Evolutionary conservation across 2,329 filamentous ascomycete species (phyloP).

Genomic region (Fusarium succisae): DNA sequence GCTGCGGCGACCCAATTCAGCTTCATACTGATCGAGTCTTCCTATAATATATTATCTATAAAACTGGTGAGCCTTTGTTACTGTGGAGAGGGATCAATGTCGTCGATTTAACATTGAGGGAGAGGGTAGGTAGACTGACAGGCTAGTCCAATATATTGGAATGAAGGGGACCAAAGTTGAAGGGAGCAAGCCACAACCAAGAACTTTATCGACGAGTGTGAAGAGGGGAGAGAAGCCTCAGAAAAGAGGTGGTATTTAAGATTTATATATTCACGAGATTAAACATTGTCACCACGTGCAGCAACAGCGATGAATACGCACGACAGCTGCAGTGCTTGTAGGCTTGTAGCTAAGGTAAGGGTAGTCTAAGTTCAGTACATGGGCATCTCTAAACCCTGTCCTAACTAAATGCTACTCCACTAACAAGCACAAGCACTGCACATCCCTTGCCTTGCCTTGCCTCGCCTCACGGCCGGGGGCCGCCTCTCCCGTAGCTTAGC

Average conservation of each 20-base stretch:
- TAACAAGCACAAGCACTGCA: neutral
- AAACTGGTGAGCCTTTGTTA: neutral
- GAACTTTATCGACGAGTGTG: neutral
- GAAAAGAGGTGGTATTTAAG: neutral
- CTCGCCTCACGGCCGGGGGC: neutral
- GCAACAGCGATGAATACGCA: neutral
- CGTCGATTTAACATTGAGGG: neutral
- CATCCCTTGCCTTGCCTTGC: slow-evolving; percentile 6
- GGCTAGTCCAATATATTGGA: slow-evolving; percentile 27
- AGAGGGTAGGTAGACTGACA: neutral
- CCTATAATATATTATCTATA: neutral
- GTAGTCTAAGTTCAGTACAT: slow-evolving; percentile 6
- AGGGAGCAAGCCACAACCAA: neutral
- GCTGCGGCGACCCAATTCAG: slow-evolving; percentile 44
- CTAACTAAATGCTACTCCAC: neutral
- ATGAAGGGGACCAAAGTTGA: neutral
- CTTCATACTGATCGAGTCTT: slow-evolving; percentile 46
- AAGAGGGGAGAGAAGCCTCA: neutral
- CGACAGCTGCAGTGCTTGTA: neutral
- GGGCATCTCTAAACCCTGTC: neutral
- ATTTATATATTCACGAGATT: slow-evolving; percentile 11
- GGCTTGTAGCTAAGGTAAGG: neutral
- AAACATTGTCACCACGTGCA: neutral
- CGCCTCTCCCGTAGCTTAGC: neutral
- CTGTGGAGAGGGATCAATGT: neutral